Percentiles rank a stretch among this genome's conserved stretches.
Evolutionary conservation across 2,329 filamentous ascomycete species (phyloP).

Genomic region (Apiospora phragmitis): DNA sequence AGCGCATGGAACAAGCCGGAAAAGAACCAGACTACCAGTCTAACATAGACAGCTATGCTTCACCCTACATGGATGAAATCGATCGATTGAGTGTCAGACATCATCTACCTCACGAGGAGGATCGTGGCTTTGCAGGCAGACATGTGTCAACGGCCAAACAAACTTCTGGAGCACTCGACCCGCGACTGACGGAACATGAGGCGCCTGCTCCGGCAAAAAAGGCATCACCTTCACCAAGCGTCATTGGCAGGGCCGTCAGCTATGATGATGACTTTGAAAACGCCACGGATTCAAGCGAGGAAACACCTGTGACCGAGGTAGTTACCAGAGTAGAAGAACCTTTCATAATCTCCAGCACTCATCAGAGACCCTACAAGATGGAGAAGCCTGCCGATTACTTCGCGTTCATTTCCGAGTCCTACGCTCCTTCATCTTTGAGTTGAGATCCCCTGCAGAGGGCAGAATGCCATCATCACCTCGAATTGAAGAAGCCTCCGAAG

Average conservation of each 20-base stretch:
- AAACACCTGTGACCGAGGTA: slow-evolving; percentile 19
- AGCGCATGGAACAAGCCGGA: neutral
- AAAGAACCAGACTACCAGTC: neutral
- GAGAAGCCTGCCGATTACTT: slow-evolving; percentile 31
- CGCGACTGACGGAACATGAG: neutral
- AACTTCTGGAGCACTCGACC: neutral
- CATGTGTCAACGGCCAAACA: neutral
- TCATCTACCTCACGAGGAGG: neutral
- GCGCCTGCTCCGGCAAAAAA: neutral
- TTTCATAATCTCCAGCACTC: neutral
- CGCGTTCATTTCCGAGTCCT: slow-evolving; percentile 30
- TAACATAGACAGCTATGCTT: neutral
- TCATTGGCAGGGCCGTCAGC: slow-evolving; percentile 8
- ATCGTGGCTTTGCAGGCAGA: neutral
- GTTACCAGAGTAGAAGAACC: neutral
- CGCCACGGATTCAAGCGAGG: slow-evolving; percentile 13
- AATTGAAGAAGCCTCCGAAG: slow-evolving; percentile 22
- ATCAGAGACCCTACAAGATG: slow-evolving; percentile 11
- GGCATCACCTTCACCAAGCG: neutral
- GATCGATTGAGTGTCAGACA: neutral
- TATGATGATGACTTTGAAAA: neutral
- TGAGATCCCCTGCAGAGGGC: slow-evolving; percentile 23
- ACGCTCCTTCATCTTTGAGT: slow-evolving; percentile 29
- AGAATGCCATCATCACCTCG: slow-evolving; percentile 22
- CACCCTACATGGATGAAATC: slow-evolving; percentile 5